phyloP scores from a whole-genome alignment of 306 rosid genomes.

The Glycine tomentella region DNA sequence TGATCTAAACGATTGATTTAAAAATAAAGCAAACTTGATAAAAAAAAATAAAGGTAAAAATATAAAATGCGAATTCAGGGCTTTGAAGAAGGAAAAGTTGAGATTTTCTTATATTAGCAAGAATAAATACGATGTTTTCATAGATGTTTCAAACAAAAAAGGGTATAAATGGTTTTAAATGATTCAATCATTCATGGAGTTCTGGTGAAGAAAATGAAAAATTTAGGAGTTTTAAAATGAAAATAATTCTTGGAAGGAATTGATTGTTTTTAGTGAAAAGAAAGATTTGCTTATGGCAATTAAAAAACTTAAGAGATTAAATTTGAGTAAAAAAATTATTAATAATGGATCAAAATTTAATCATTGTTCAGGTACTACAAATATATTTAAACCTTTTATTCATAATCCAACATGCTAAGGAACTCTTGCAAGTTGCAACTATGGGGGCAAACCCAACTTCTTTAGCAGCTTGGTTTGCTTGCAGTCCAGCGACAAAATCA shows the following conservation, averaged over 20 bases:
- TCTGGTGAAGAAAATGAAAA: background rate
- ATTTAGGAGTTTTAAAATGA: background rate
- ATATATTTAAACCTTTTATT: background rate
- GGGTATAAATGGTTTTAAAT: too few relatives aligned
- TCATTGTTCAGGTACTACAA: background rate
- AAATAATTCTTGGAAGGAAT: background rate
- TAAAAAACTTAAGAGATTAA: background rate
- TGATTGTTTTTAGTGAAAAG: background rate
- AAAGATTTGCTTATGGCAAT: background rate
- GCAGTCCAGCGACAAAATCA: background rate
- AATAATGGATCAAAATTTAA: background rate
- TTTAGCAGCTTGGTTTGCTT: background rate
- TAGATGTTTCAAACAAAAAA: too few relatives aligned
- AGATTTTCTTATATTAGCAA: too few relatives aligned
- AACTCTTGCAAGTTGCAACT: conserved; percentile 7
- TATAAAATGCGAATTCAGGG: too few relatives aligned
- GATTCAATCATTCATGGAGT: background rate
- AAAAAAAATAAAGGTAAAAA: too few relatives aligned
- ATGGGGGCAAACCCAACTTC: conserved; percentile 5
- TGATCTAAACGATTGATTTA: too few relatives aligned
- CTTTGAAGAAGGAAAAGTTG: too few relatives aligned
- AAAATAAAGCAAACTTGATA: too few relatives aligned
- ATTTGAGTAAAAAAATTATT: background rate
- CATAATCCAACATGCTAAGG: background rate
- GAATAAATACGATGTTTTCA: too few relatives aligned